Evolutionary conservation across 169 alveolate genomes (phyloP).

Genomic region (Besnoitia besnoiti): DNA sequence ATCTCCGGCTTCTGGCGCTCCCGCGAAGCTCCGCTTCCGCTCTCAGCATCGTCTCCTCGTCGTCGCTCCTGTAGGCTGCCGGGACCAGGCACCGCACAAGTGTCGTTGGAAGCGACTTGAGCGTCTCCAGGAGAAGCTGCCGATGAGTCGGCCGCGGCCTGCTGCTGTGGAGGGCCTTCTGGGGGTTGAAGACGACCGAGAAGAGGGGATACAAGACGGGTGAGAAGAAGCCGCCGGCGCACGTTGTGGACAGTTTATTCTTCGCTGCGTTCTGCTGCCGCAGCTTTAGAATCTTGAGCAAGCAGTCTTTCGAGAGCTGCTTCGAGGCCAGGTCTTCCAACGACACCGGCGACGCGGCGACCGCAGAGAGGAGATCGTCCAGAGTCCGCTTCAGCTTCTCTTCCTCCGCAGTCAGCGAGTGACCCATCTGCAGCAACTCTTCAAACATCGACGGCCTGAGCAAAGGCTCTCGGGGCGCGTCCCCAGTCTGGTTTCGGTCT

Average conservation of each 20-base stretch:
- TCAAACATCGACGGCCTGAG: constrained; percentile 26
- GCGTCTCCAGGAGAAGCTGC: background rate
- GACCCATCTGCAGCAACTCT: background rate
- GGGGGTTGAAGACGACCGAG: background rate
- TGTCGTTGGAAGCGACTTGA: background rate
- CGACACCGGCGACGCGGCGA: constrained; percentile 11
- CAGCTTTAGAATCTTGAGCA: background rate
- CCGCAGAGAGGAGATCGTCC: background rate
- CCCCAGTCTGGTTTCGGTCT: too few species aligned
- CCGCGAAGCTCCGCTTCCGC: background rate
- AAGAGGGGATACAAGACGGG: background rate
- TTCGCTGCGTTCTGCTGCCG: background rate
- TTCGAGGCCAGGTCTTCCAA: background rate
- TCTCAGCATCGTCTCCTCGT: background rate
- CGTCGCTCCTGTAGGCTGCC: background rate
- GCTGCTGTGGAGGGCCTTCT: background rate
- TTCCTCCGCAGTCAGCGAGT: constrained; percentile 15
- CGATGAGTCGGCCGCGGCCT: background rate
- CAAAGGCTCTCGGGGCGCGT: too few species aligned
- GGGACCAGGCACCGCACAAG: background rate
- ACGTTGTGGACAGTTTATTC: background rate
- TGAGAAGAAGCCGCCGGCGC: background rate
- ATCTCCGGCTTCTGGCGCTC: background rate
- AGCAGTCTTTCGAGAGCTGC: background rate
- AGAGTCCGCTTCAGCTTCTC: background rate